Evolutionary conservation across 192 early-diverging fungal genomes (phyloP), one percentile per base, ranked within the genome.

Genomic region (Coemansia sp.): DNA sequence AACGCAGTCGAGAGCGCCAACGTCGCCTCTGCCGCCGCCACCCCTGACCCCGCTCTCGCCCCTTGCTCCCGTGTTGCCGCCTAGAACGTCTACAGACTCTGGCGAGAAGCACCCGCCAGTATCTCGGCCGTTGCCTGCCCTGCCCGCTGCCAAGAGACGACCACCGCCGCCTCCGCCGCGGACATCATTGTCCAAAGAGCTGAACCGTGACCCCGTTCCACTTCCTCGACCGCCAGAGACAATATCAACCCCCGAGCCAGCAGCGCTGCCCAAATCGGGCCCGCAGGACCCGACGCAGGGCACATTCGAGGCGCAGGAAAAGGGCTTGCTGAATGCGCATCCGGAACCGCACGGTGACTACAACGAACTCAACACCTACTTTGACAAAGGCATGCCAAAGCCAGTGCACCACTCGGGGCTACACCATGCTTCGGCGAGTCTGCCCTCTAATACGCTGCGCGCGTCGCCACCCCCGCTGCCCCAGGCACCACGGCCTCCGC

Each of bases 1-100:
- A 13, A 49, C 30, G 32, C 54, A 32, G 54, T 39, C 64, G 16
- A 55, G 51, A 32, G 70, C 56, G 0, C 70, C 70, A 10, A 54
- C 48, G 19, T 46, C 36, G 42, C 70, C 70, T 25, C 50, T 72
- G 55, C 68, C 68, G 7, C 68, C 61, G n/a, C 61, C 61, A 22
- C 68, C 68, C 0, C 16, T 56, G 23, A 50, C 48, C 48, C 19
- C 23, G 23, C 48, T 50, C 24, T 24, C 49, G 6, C 49, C 22
- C 11, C 22, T 25, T 23, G 49, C 49, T 10, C 50, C 50, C 7
- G 11, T 13, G 50, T 7, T 52, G 22, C 50, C 50, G 50, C 50
- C 24, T 2, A 52, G 50, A 23, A 23, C n/a, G 18, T 52, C 8
- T 23, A 9, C 13, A 16, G 24, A 27, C 4, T 0, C 7, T n/a